Conservation (phyloP, 441 rosid genomes). For the Erodium moschatum region DNA sequence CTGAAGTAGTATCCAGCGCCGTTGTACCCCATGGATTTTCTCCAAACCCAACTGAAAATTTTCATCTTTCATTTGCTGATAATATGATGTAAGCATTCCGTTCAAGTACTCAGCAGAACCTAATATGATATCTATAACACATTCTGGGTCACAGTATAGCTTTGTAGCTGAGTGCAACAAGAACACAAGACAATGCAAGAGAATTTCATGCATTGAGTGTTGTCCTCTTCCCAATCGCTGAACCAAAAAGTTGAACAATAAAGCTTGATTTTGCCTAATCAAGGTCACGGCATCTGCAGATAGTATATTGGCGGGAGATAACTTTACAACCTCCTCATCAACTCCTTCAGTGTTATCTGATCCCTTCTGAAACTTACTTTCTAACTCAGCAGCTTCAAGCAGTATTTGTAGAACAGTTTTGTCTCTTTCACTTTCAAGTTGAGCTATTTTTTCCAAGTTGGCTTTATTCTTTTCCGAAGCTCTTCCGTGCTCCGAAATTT, state of each 20-base stretch:
- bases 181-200: slow-evolving; percentile 64
- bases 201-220: slow-evolving; percentile 64
- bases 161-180: slow-evolving; percentile 59
- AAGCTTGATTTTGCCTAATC: slow-evolving; percentile 70
- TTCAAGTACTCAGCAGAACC: slow-evolving; percentile 56
- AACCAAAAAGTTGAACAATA: slow-evolving; percentile 55
- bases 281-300: slow-evolving; percentile 68
- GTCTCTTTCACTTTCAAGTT: slow-evolving; percentile 65
- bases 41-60: slow-evolving; percentile 38
- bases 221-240: slow-evolving; percentile 52
- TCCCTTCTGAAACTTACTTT: slow-evolving; percentile 39
- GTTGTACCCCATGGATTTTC: slow-evolving; percentile 38
- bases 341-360: slow-evolving; percentile 35
- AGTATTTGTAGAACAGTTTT: slow-evolving; percentile 60
- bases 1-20: slow-evolving; percentile 66
- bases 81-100: slow-evolving; percentile 42
- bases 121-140: slow-evolving; percentile 52
- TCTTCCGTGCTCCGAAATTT: slow-evolving; percentile 28
- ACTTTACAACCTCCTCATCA: slow-evolving; percentile 39
- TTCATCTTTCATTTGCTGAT: slow-evolving; percentile 43
- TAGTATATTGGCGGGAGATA: slow-evolving; percentile 44
- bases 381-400: slow-evolving; percentile 70
- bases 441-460: slow-evolving; percentile 40
- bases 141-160: slow-evolving; percentile 51
- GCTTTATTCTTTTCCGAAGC: slow-evolving; percentile 26